phyloP scores from a whole-genome alignment of 768 basidiomycete genomes.

The Phylloporus sp. region DNA sequence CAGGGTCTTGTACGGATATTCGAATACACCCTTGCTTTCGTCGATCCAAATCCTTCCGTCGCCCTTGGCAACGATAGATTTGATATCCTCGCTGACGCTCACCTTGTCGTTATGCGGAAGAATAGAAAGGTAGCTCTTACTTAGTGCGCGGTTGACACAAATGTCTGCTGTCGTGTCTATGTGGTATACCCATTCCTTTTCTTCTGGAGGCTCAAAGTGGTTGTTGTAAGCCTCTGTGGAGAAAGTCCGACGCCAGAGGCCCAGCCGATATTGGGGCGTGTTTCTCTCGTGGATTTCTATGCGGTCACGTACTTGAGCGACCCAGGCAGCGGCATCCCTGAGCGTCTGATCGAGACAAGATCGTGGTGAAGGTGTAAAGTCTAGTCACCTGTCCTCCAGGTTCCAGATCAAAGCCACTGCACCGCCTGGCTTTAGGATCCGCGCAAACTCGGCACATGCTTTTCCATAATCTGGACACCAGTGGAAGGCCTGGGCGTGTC shows the following conservation, averaged over 20 bases:
- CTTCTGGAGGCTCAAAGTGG: slow-evolving; percentile 55
- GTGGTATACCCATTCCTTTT: slow-evolving; percentile 50
- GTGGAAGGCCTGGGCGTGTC: slow-evolving; percentile 69
- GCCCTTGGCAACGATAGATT: slow-evolving; percentile 51
- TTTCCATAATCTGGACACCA: slow-evolving; percentile 81
- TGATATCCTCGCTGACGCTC: slow-evolving; percentile 46
- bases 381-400: slow-evolving; percentile 66
- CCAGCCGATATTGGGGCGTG: slow-evolving; percentile 78
- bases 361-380: neutral
- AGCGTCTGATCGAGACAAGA: neutral
- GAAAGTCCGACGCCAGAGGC: slow-evolving; percentile 69
- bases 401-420: slow-evolving; percentile 82
- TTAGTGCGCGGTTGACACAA: slow-evolving; percentile 62
- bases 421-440: slow-evolving; percentile 75
- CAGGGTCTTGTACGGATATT: slow-evolving; percentile 72
- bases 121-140: slow-evolving; percentile 82
- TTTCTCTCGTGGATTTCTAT: slow-evolving; percentile 66
- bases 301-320: slow-evolving; percentile 61
- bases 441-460: slow-evolving; percentile 71
- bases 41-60: slow-evolving; percentile 74
- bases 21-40: slow-evolving; percentile 63
- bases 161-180: slow-evolving; percentile 50
- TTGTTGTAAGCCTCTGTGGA: slow-evolving; percentile 54
- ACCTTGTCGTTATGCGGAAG: slow-evolving; percentile 54
- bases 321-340: slow-evolving; percentile 66